These are phyloP conservation scores for Exobasidium cylindrosporum DNA, from an alignment of 1,284 basidiomycete genomes.

Conservation along the genomic window DNA sequence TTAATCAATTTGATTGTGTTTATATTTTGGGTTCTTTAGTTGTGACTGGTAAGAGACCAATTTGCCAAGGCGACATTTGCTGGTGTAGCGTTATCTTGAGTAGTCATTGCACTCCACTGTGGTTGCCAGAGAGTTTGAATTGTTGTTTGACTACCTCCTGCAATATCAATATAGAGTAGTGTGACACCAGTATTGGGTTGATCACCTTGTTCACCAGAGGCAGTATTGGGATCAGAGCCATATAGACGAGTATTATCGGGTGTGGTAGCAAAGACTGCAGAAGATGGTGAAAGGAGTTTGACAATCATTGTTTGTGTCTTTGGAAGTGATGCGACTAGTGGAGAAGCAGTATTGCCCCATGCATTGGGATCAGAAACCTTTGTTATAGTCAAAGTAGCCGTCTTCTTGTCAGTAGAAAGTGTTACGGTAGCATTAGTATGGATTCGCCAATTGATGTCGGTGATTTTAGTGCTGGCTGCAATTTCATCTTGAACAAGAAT, in stretches of 20 bases:
- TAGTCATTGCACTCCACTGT: slow-evolving; percentile 36
- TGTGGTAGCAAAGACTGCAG: slow-evolving; percentile 14
- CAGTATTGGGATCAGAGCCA: slow-evolving; percentile 61
- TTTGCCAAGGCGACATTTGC: slow-evolving; percentile 39
- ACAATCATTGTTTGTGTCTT: slow-evolving; percentile 58
- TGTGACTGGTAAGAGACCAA: slow-evolving; percentile 51
- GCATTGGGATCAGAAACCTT: slow-evolving; percentile 62
- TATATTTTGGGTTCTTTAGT: slow-evolving; percentile 22
- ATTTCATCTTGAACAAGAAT: slow-evolving; percentile 66
- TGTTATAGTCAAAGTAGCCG: slow-evolving; percentile 67
- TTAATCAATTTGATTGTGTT: no score
- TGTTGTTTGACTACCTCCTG: slow-evolving; percentile 58
- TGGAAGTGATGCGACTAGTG: slow-evolving; percentile 11
- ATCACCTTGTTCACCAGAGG: slow-evolving; percentile 59
- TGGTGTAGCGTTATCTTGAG: slow-evolving; percentile 40
- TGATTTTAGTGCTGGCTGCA: slow-evolving; percentile 28
- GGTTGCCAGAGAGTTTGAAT: slow-evolving; percentile 55
- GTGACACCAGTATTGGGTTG: slow-evolving; percentile 75
- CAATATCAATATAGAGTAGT: slow-evolving; percentile 72
- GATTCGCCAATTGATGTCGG: slow-evolving; percentile 77
- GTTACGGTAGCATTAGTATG: slow-evolving; percentile 79
- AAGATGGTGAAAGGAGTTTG: slow-evolving; percentile 59
- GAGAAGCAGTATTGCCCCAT: slow-evolving; percentile 25
- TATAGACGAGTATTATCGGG: slow-evolving; percentile 60
- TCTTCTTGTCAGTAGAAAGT: slow-evolving; percentile 54